Evolutionary conservation across 2,329 filamentous ascomycete species (phyloP).

Genomic region (Ascochyta koolunga): DNA sequence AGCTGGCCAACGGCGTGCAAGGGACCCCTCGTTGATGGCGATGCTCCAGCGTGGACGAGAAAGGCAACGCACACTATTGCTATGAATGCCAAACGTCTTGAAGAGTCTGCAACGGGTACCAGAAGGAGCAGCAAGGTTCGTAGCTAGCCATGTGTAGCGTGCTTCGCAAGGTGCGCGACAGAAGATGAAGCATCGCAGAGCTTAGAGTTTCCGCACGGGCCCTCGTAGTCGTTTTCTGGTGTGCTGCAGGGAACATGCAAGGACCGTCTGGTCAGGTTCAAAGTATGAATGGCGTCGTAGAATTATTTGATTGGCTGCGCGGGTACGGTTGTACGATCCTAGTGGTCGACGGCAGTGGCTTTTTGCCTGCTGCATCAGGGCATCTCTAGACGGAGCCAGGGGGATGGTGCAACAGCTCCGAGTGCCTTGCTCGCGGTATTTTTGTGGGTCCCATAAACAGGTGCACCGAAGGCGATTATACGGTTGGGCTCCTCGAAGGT

Average conservation of each 20-base stretch:
- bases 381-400: not conserved
- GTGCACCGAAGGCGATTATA: constrained; percentile 4
- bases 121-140: constrained; percentile 14
- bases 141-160: constrained; percentile 7
- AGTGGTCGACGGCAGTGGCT: constrained; percentile 21
- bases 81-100: constrained; percentile 7
- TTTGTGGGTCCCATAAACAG: constrained; percentile 16
- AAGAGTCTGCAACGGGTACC: constrained; percentile 12
- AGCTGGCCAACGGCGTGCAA: constrained; percentile 18
- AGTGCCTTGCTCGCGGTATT: constrained; percentile 10
- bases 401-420: constrained; percentile 18
- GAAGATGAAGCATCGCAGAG: constrained; percentile 7
- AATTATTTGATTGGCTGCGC: constrained; percentile 37
- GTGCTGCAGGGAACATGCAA: constrained; percentile 16
- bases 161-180: constrained; percentile 6
- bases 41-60: constrained; percentile 16
- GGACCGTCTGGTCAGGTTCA: constrained; percentile 16
- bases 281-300: constrained; percentile 12
- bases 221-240: constrained; percentile 12
- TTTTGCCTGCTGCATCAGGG: constrained; percentile 5
- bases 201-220: constrained; percentile 19
- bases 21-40: constrained; percentile 15
- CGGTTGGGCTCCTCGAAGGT: constrained; percentile 10
- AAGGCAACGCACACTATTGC: constrained; percentile 8
- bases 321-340: constrained; percentile 22